Evolutionary conservation across 768 basidiomycete genomes (phyloP).

Genomic region (Clathrus columnatus): DNA sequence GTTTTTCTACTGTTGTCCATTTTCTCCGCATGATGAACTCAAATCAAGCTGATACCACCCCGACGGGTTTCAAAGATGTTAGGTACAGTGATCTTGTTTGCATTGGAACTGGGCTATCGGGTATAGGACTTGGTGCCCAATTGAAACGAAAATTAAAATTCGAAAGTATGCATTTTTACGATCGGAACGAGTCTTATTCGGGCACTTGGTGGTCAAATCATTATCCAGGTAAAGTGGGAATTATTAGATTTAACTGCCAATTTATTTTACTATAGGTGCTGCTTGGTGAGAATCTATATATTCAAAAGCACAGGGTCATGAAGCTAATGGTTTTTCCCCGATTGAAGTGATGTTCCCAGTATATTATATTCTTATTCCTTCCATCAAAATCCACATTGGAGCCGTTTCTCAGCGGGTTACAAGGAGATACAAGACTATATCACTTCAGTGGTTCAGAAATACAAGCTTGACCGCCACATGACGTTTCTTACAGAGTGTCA

Average conservation of each 20-base stretch:
- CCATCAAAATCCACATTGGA: too few species aligned
- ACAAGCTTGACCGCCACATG: constrained; percentile 13
- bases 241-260: too few species aligned
- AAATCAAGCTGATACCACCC: too few species aligned
- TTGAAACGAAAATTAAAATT: constrained; percentile 13
- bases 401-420: too few species aligned
- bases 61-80: too few species aligned
- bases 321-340: too few species aligned
- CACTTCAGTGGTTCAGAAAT: constrained; percentile 8
- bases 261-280: too few species aligned
- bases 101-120: constrained; percentile 16
- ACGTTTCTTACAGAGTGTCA: constrained; percentile 9
- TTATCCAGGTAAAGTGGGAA: not conserved
- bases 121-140: constrained; percentile 16
- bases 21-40: too few species aligned
- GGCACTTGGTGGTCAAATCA: constrained; percentile 12
- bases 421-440: constrained; percentile 6
- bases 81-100: not conserved
- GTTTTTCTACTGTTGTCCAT: too few species aligned
- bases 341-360: not conserved
- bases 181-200: constrained; percentile 5
- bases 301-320: too few species aligned
- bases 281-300: too few species aligned
- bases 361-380: not conserved
- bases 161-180: constrained; percentile 15